phyloP scores from a whole-genome alignment of 768 basidiomycete genomes.

The Leccinum variicolor region DNA sequence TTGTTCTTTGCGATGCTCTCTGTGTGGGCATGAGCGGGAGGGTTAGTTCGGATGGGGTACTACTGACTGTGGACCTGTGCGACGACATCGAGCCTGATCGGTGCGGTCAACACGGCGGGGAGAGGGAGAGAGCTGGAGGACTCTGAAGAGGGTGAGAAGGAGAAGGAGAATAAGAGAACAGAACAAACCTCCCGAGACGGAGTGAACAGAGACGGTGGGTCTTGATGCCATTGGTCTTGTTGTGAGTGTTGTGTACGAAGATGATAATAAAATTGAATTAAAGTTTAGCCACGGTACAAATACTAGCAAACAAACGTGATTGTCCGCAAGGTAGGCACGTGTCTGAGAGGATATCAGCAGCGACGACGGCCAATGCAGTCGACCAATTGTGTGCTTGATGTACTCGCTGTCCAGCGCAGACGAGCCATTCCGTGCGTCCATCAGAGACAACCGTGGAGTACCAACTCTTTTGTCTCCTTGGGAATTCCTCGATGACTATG shows the following conservation, averaged over 20 bases:
- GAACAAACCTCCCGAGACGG: slow-evolving; percentile 67
- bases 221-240: slow-evolving; percentile 76
- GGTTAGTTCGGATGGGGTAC: not conserved
- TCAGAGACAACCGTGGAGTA: slow-evolving; percentile 31
- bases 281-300: slow-evolving; percentile 33
- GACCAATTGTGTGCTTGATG: too few species aligned
- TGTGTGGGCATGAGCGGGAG: slow-evolving; percentile 30
- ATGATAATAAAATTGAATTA: slow-evolving; percentile 7
- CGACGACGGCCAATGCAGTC: too few species aligned
- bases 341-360: slow-evolving; percentile 27
- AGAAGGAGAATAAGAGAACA: not conserved
- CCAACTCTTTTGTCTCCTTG: slow-evolving; percentile 36
- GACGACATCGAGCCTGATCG: slow-evolving; percentile 98
- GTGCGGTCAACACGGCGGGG: slow-evolving; percentile 95
- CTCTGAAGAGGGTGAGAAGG: slow-evolving; percentile 43
- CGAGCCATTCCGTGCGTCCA: slow-evolving; percentile 27
- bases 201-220: slow-evolving; percentile 85
- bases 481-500: slow-evolving; percentile 39
- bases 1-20: slow-evolving; percentile 98
- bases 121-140: slow-evolving; percentile 86
- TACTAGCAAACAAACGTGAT: slow-evolving; percentile 15
- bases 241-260: not conserved
- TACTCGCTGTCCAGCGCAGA: slow-evolving; percentile 32
- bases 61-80: slow-evolving; percentile 97
- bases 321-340: slow-evolving; percentile 30